A percentile compares a stretch with the other conserved stretches of the same genome.
phyloP scores from a whole-genome alignment of 2,329 filamentous ascomycete genomes.

The Trichoderma polysporum region DNA sequence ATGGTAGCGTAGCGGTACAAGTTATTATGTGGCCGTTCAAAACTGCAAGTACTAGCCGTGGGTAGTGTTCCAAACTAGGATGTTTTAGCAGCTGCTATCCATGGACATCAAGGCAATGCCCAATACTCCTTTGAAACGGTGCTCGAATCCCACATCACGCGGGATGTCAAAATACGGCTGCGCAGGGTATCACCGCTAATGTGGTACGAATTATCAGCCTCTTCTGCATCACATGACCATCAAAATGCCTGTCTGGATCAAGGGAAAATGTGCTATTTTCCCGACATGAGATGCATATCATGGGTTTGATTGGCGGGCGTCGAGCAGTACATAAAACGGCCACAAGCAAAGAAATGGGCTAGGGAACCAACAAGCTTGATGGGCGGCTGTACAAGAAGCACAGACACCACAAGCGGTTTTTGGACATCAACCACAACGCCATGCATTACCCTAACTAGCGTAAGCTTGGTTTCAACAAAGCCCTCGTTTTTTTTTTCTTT shows the following conservation, averaged over 20 bases:
- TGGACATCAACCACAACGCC: neutral
- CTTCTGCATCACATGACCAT: constrained; percentile 21
- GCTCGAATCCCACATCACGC: constrained; percentile 12
- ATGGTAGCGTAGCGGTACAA: neutral
- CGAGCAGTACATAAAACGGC: neutral
- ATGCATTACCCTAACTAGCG: neutral
- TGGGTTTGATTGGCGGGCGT: constrained; percentile 9
- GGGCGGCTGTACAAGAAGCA: too few species aligned
- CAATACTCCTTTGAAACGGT: neutral
- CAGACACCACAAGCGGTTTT: neutral
- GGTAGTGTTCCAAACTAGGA: neutral
- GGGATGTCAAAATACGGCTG: constrained; percentile 14
- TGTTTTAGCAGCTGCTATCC: neutral
- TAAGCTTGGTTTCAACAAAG: neutral
- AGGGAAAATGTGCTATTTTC: neutral
- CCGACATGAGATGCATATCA: neutral
- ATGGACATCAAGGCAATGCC: neutral
- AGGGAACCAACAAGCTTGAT: neutral
- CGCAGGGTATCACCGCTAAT: constrained; percentile 18
- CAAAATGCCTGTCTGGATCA: constrained; percentile 8
- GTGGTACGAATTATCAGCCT: constrained; percentile 15
- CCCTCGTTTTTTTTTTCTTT: neutral
- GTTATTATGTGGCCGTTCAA: neutral
- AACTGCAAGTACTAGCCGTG: constrained; percentile 6
- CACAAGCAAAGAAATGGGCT: neutral